phyloP scores from a whole-genome alignment of 1,284 basidiomycete species.

The Irpex lacteus region DNA sequence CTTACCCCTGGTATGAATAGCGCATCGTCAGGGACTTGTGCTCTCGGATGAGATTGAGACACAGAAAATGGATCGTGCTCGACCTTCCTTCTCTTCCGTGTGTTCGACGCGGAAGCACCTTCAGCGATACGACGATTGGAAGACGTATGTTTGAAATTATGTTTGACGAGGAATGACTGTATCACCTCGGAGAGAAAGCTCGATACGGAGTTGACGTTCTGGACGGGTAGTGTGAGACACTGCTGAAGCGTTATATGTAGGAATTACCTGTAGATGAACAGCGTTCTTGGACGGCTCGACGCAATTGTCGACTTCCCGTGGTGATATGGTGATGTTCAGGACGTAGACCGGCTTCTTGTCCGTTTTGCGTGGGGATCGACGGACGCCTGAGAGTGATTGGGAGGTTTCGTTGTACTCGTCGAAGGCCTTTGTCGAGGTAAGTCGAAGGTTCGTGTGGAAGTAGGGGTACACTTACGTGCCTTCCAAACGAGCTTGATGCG shows the following conservation, averaged over 20 bases:
- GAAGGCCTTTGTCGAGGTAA: conserved; percentile 45
- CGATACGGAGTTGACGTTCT: conserved; percentile 50
- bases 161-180: conserved; percentile 60
- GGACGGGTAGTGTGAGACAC: background rate
- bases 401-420: conserved; percentile 56
- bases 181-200: conserved; percentile 58
- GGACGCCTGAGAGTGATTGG: conserved; percentile 45
- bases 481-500: conserved; percentile 63
- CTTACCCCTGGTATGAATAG: background rate
- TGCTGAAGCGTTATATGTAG: background rate
- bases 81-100: conserved; percentile 10
- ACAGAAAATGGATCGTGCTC: background rate
- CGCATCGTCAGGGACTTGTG: background rate
- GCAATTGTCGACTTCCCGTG: conserved; percentile 68
- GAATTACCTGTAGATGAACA: conserved; percentile 63
- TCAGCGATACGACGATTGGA: background rate
- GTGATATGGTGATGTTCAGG: conserved; percentile 67
- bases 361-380: conserved; percentile 71
- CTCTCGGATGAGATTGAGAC: background rate
- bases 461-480: conserved; percentile 45
- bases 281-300: conserved; percentile 73
- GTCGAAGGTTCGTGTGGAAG: background rate
- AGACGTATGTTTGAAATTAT: conserved; percentile 50
- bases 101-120: conserved; percentile 19
- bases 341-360: conserved; percentile 83